Evolutionary conservation across 371 early-diverging fungal species (phyloP).

Genomic region (Mortierella sp.): DNA sequence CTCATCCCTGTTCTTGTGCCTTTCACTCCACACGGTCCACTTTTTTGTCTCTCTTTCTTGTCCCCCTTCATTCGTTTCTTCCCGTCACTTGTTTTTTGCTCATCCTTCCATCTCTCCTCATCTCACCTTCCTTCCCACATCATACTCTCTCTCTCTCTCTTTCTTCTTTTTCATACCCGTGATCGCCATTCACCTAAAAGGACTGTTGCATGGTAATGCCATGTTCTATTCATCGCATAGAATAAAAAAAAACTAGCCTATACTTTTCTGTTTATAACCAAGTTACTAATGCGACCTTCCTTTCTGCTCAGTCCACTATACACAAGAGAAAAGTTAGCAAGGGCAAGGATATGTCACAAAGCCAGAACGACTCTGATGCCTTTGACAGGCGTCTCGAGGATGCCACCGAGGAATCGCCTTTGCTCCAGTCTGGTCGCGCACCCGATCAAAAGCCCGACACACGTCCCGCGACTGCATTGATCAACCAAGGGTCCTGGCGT

Average conservation of each 20-base stretch:
- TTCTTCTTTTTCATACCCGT: background rate
- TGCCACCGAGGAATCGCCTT: constrained; percentile 34
- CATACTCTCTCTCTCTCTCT: background rate
- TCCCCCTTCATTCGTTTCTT: background rate
- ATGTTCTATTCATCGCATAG: background rate
- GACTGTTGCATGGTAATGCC: constrained; percentile 9
- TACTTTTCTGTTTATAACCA: background rate
- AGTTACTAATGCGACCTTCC: background rate
- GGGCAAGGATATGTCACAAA: constrained; percentile 32
- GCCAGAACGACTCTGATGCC: constrained; percentile 10
- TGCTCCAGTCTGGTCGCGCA: constrained; percentile 16
- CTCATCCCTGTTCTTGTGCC: background rate
- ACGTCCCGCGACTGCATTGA: constrained; percentile 13
- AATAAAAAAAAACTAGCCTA: background rate
- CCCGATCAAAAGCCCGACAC: background rate
- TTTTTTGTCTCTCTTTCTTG: background rate
- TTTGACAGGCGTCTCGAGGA: constrained; percentile 11
- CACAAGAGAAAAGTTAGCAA: constrained; percentile 31
- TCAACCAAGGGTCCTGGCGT: constrained; percentile 57
- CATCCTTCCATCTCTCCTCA: background rate
- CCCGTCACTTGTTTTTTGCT: no score
- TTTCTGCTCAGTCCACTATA: constrained; percentile 24
- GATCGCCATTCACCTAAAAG: background rate
- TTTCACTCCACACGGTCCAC: background rate
- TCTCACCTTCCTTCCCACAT: background rate